Percentiles rank a stretch among this genome's conserved stretches.
phyloP scores from a whole-genome alignment of 2,329 filamentous ascomycete species.

The Fusarium sp. region DNA sequence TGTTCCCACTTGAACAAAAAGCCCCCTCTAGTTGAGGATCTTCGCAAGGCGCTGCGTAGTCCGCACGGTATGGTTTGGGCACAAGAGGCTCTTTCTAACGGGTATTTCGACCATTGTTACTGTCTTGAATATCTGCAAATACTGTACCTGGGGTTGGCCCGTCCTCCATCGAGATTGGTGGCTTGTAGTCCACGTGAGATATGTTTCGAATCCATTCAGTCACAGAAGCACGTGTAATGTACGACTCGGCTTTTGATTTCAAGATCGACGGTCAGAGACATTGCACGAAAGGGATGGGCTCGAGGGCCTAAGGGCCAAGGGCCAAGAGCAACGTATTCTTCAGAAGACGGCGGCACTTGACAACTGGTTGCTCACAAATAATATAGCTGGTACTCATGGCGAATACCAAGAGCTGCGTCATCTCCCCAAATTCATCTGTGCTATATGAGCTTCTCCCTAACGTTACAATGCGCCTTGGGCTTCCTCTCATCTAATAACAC shows the following conservation, averaged over 20 bases:
- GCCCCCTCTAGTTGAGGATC: slow-evolving; percentile 6
- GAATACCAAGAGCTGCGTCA: neutral
- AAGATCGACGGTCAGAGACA: neutral
- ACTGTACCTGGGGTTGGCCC: slow-evolving; percentile 11
- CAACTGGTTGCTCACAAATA: neutral
- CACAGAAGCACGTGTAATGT: slow-evolving; percentile 3
- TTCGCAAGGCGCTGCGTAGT: neutral
- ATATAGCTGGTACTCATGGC: neutral
- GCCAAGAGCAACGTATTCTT: neutral
- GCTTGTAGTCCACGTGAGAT: slow-evolving; percentile 27
- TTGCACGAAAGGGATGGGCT: neutral
- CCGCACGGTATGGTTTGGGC: slow-evolving; percentile 3
- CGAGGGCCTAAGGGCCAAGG: neutral
- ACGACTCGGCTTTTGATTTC: slow-evolving; percentile 7
- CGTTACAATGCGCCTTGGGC: neutral
- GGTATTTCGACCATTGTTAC: neutral
- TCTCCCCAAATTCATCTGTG: neutral
- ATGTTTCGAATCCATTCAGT: slow-evolving; percentile 14
- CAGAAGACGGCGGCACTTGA: neutral
- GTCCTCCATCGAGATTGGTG: slow-evolving; percentile 13
- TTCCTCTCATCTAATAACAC: neutral
- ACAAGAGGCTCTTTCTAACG: neutral
- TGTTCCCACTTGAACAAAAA: slow-evolving; percentile 15
- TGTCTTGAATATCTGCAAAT: neutral
- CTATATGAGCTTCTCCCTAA: neutral